These are phyloP conservation scores for Yarrowia hollandica DNA, from an alignment of 805 yeast genomes.

Conservation along the genomic window DNA sequence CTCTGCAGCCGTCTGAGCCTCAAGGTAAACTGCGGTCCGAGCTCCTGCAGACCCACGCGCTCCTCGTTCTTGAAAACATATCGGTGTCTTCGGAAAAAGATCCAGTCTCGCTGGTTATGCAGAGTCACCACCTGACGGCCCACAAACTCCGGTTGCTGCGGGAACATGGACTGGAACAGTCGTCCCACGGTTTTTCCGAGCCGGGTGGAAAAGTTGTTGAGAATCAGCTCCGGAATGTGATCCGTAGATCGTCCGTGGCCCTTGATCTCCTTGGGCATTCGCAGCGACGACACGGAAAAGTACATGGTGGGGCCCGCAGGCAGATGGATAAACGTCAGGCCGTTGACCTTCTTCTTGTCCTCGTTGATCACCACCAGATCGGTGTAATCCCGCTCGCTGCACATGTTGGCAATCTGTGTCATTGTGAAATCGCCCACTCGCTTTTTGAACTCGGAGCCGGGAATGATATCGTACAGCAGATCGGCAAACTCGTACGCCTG, in stretches of 20 bases:
- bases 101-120: constrained; percentile 94
- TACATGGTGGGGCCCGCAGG: constrained; percentile 96
- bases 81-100: constrained; percentile 93
- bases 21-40: constrained; percentile 95
- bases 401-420: constrained; percentile 81
- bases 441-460: constrained; percentile 82
- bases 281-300: constrained; percentile 76
- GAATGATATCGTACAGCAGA: constrained; percentile 76
- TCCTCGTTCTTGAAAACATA: constrained; percentile 87
- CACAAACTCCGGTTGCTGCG: constrained; percentile 87
- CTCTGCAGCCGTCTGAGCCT: constrained; percentile 84
- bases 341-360: constrained; percentile 88
- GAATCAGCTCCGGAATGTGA: constrained; percentile 86
- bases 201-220: constrained; percentile 90
- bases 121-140: constrained; percentile 95
- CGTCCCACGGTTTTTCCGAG: constrained; percentile 92
- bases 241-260: constrained; percentile 92
- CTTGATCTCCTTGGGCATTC: constrained; percentile 67
- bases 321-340: constrained; percentile 86
- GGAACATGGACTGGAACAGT: constrained; percentile 87
- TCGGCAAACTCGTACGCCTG: constrained; percentile 90
- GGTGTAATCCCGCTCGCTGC: constrained; percentile 81
- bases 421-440: constrained; percentile 80
- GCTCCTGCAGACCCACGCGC: constrained; percentile 89
- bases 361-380: constrained; percentile 89